phyloP scores from a whole-genome alignment of 2,329 filamentous ascomycete species.

The Botrytis fragariae region DNA sequence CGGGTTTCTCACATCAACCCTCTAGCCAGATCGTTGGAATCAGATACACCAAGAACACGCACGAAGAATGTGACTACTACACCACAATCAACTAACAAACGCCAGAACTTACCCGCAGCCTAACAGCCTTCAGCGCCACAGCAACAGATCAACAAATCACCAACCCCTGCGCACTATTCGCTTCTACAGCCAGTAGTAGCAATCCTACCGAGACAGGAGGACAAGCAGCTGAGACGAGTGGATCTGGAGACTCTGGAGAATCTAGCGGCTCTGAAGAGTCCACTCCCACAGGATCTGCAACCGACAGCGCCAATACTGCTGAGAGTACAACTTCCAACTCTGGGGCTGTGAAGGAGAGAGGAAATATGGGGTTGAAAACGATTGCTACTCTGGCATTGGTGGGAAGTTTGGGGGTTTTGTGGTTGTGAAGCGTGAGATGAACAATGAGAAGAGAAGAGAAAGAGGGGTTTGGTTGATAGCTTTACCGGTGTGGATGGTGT shows the following conservation, averaged over 20 bases:
- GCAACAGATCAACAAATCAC: conserved; percentile 2
- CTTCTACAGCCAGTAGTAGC: neutral
- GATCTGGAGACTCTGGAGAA: neutral
- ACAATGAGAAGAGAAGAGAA: neutral
- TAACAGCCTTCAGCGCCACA: conserved; percentile 12
- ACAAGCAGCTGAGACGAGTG: neutral
- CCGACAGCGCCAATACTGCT: neutral
- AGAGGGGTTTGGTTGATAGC: neutral
- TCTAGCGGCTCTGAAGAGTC: neutral
- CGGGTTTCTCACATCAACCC: too few relatives aligned
- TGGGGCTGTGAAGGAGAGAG: neutral
- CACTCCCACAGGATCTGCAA: neutral
- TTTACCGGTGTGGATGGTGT: conserved; percentile 2
- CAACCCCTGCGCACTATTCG: conserved; percentile 16
- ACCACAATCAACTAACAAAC: neutral
- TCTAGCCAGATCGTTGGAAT: neutral
- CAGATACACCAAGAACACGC: neutral
- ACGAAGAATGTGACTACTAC: too few relatives aligned
- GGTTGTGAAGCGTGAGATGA: conserved; percentile 4
- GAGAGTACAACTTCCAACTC: neutral
- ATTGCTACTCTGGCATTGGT: neutral
- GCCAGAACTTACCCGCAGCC: conserved; percentile 4
- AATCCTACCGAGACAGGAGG: neutral
- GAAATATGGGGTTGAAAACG: conserved; percentile 6
- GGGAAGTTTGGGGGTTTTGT: conserved; percentile 12